Conservation (phyloP, 2,329 filamentous ascomycete genomes). For the Nemania sp. region DNA sequence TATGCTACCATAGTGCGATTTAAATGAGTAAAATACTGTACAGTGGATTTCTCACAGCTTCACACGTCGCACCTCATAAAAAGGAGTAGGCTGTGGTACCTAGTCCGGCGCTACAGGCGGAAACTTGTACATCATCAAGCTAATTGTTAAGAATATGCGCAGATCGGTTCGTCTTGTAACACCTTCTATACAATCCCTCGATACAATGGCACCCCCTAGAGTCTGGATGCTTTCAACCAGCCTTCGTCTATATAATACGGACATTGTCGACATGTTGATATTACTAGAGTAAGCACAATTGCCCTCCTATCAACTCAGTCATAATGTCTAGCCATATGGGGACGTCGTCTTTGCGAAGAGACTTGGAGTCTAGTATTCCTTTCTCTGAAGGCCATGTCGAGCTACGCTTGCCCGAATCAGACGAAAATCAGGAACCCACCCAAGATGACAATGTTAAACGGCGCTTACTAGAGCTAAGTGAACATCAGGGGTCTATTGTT, state of each 20-base stretch:
- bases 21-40: too few species aligned
- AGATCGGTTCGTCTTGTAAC: not conserved
- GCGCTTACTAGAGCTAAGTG: too few species aligned
- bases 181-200: not conserved
- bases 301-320: not conserved
- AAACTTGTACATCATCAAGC: not conserved
- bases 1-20: too few species aligned
- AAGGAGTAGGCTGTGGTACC: too few species aligned
- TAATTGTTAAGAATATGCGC: not conserved
- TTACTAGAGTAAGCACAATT: not conserved
- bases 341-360: not conserved
- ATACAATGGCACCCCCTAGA: not conserved
- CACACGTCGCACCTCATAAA: too few species aligned
- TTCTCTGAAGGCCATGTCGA: slow-evolving; percentile 1
- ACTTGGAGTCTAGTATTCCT: not conserved
- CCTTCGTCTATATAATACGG: not conserved
- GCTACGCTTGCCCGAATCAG: not conserved
- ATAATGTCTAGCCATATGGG: not conserved
- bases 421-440: too few species aligned
- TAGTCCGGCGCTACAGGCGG: not conserved
- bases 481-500: too few species aligned
- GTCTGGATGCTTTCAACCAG: not conserved
- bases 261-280: not conserved
- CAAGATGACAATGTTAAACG: too few species aligned
- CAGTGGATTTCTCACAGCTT: too few species aligned